Evolutionary conservation across 2,329 filamentous ascomycete species (phyloP).

Genomic region (Tothia fuscella): DNA sequence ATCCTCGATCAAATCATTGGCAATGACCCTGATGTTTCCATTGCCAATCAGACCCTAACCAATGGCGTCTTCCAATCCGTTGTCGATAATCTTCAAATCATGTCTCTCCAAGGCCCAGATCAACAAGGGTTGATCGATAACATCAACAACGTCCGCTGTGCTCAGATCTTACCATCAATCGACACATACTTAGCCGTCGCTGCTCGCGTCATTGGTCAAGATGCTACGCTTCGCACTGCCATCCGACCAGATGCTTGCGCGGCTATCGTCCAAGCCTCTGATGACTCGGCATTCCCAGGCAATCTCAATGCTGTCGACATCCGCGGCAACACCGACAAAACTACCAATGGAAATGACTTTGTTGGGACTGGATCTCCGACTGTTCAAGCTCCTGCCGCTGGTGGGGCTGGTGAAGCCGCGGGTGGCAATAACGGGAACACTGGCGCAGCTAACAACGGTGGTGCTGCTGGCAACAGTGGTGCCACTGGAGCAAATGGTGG

Average conservation of each 20-base stretch:
- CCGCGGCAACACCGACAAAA: constrained; percentile 6
- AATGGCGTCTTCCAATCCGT: constrained; percentile 27
- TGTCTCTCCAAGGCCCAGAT: constrained; percentile 19
- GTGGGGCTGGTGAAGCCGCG: neutral
- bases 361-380: constrained; percentile 4
- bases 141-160: constrained; percentile 12
- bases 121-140: constrained; percentile 9
- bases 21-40: constrained; percentile 18
- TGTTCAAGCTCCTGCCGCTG: constrained; percentile 1
- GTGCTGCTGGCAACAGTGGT: neutral
- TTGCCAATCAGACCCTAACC: constrained; percentile 26
- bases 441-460: neutral
- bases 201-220: constrained; percentile 9
- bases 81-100: constrained; percentile 26
- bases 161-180: constrained; percentile 11
- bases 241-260: constrained; percentile 12
- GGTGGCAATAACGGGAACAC: neutral
- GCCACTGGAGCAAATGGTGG: neutral
- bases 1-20: constrained; percentile 15
- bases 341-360: constrained; percentile 5
- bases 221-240: constrained; percentile 9
- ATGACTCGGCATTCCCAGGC: constrained; percentile 8
- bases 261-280: constrained; percentile 6
- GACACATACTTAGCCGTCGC: constrained; percentile 12
- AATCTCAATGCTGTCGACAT: constrained; percentile 8